These are phyloP conservation scores for Solanum chmielewskii DNA, from an alignment of 257 asterid species.

Conservation along the genomic window DNA sequence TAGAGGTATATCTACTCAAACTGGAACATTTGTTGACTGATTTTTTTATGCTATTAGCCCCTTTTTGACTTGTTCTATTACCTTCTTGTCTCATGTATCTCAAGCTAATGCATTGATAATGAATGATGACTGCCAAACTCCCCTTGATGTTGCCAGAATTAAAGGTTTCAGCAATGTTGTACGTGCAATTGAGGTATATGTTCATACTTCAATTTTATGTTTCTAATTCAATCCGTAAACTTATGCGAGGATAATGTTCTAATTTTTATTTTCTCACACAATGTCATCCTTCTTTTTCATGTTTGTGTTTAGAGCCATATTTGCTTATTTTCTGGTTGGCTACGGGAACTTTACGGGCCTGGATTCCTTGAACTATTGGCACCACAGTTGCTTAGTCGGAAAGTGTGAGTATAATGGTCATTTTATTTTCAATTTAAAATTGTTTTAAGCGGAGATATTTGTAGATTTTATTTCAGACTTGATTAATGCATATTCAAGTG, in stretches of 20 bases:
- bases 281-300: neutral
- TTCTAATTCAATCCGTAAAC: neutral
- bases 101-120: slow-evolving; percentile 80
- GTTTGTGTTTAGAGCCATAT: slow-evolving; percentile 43
- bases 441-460: neutral
- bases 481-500: neutral
- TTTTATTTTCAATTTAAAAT: neutral
- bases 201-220: neutral
- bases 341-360: slow-evolving; percentile 78
- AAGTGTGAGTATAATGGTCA: slow-evolving; percentile 59
- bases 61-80: neutral
- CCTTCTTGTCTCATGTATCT: slow-evolving; percentile 1
- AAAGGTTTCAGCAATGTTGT: slow-evolving; percentile 79
- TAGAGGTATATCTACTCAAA: slow-evolving; percentile 50
- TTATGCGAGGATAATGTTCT: neutral
- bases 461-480: neutral
- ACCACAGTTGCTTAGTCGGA: slow-evolving; percentile 72
- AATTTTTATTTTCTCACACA: neutral
- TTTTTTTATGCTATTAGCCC: neutral
- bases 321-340: slow-evolving; percentile 92
- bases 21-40: neutral
- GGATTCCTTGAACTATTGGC: slow-evolving; percentile 75
- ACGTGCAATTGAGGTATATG: slow-evolving; percentile 76
- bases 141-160: slow-evolving; percentile 86
- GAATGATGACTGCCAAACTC: slow-evolving; percentile 90